A percentile compares a stretch with the other conserved stretches of the same genome.
Evolutionary conservation across 441 rosid species (phyloP).

Genomic region (Eutrema salsugineum): DNA sequence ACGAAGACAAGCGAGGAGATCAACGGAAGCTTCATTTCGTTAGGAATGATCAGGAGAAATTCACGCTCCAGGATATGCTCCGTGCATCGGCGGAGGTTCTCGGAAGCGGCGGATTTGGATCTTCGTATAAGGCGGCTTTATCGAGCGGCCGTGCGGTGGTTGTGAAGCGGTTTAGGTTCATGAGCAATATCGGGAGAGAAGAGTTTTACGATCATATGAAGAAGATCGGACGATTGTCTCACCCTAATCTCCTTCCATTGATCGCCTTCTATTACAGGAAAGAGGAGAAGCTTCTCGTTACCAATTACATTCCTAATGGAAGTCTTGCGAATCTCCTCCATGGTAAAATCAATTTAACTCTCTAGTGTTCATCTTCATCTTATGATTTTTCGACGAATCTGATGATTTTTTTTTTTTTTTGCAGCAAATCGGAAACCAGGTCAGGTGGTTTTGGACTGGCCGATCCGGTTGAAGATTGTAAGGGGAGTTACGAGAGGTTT

Average conservation of each 20-base stretch:
- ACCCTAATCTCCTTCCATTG: slow-evolving; percentile 67
- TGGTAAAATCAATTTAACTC: slow-evolving; percentile 33
- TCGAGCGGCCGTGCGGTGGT: slow-evolving; percentile 53
- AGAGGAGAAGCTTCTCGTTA: slow-evolving; percentile 82
- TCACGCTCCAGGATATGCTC: slow-evolving; percentile 70
- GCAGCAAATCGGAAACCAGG: slow-evolving; percentile 49
- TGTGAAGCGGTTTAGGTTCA: slow-evolving; percentile 77
- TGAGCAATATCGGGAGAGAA: slow-evolving; percentile 53
- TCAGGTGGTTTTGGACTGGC: slow-evolving; percentile 60
- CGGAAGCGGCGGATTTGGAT: slow-evolving; percentile 73
- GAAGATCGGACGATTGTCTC: slow-evolving; percentile 62
- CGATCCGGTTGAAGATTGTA: slow-evolving; percentile 65
- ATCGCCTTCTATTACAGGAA: slow-evolving; percentile 67
- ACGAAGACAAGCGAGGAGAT: slow-evolving; percentile 25
- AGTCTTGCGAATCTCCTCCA: slow-evolving; percentile 84
- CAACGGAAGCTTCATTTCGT: slow-evolving; percentile 49
- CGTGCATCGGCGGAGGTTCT: slow-evolving; percentile 77
- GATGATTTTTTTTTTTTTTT: neutral
- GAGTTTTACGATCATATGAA: slow-evolving; percentile 70
- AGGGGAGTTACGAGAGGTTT: slow-evolving; percentile 79
- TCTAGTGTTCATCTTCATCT: neutral
- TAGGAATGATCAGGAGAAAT: slow-evolving; percentile 49
- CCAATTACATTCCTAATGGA: slow-evolving; percentile 59
- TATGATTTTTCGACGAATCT: neutral
- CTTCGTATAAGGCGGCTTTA: slow-evolving; percentile 72